A percentile compares a stretch with the other conserved stretches of the same genome.
Evolutionary conservation across 352 stramenopile genomes (phyloP).

Genomic region (Paralagenidium karlingii): DNA sequence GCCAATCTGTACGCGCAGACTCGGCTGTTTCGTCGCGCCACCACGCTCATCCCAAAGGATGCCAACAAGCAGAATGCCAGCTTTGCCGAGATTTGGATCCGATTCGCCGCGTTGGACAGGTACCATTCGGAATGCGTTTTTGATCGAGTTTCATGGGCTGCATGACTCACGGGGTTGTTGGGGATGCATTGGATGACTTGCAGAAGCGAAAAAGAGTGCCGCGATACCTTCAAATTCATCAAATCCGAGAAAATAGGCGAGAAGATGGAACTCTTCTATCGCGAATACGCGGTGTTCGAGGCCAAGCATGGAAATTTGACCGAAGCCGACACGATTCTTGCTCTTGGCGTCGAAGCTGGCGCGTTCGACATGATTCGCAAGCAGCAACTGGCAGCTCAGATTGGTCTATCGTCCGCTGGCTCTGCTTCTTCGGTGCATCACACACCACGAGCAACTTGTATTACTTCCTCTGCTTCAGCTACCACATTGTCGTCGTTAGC

Average conservation of each 20-base stretch:
- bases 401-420: too few relatives aligned
- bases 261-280: constrained; percentile 30
- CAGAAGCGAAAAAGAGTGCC: constrained; percentile 27
- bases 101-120: constrained; percentile 18
- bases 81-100: constrained; percentile 53
- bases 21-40: constrained; percentile 27
- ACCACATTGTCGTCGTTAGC: too few relatives aligned
- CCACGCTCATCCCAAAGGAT: constrained; percentile 20
- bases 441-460: too few relatives aligned
- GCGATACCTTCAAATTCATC: constrained; percentile 45
- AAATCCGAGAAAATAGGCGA: constrained; percentile 36
- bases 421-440: too few relatives aligned
- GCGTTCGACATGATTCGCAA: constrained; percentile 20
- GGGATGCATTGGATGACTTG: neutral
- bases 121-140: too few relatives aligned
- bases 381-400: too few relatives aligned
- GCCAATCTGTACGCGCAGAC: constrained; percentile 23
- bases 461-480: too few relatives aligned
- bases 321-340: constrained; percentile 36
- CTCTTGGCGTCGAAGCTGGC: constrained; percentile 28
- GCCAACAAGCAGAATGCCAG: constrained; percentile 12
- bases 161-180: constrained; percentile 12
- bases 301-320: constrained; percentile 26
- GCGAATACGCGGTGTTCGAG: constrained; percentile 56
- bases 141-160: too few relatives aligned